Evolutionary conservation across 2,329 filamentous ascomycete species (phyloP), one percentile per base, ranked within the genome.

Genomic region (Trichoderma sp.): DNA sequence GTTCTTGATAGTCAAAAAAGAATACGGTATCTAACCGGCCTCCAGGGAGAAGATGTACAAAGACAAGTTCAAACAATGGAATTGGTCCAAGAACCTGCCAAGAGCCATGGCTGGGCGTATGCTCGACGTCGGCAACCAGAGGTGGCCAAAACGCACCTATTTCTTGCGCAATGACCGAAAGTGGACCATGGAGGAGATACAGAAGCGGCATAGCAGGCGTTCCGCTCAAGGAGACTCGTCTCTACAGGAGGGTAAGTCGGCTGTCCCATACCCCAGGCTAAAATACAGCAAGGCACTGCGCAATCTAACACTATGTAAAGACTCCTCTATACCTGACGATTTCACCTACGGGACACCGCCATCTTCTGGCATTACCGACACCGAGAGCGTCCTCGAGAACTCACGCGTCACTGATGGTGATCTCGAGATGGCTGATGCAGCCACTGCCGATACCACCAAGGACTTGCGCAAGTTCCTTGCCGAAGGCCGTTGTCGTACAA

Each of bases 171-270:
- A 39, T 17, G 3, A 39, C 36, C 13, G 2, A 43, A 4, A 2
- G 17, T 43, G 39, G 39, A 3, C 7, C 28, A 20, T 59, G 2
- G 28, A 59, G 9, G 8, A 9, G 57, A 59, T 59, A 8, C 12
- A 11, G 57, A 59, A 34, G n/a, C 1, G 0, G 4, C 1, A 1
- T 6, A 1, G 15, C 28, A 34, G 17, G 34, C 1, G 0, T 30
- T 11, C 15, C 17, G n/a, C 2, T 13, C 3, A 59, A 7, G 13
- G 4, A 12, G 28, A 7, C 3, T 11, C 9, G 1, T 9, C 4
- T 59, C 1, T 34, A 17, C 26, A 11, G n/a, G 57, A 59, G 9
- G 5, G 57, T 59, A 32, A 34, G 55, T 30, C 39, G 17, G 17
- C 7, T 8, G 15, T 13, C 7, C 28, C 8, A 17, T 28, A n/a